A percentile compares a stretch with the other conserved stretches of the same genome.
Evolutionary conservation across 2,329 filamentous ascomycete species (phyloP).

Genomic region (Pestalotiopsis sp.): DNA sequence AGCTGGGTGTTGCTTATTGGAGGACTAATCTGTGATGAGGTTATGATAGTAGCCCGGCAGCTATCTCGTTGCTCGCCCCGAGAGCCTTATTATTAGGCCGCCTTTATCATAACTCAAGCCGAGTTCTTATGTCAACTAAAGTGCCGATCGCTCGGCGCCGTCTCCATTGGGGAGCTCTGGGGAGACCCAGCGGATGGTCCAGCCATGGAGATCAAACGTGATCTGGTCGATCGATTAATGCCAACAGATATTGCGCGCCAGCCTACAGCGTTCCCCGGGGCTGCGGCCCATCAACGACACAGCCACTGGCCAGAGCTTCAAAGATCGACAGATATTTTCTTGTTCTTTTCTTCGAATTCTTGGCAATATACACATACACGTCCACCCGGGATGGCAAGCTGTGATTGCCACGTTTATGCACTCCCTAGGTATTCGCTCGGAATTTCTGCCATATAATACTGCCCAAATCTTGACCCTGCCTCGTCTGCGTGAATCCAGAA

Average conservation of each 20-base stretch:
- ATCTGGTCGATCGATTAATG: neutral
- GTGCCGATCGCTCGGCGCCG: constrained; percentile 1
- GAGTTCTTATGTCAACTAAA: neutral
- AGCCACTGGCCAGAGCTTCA: neutral
- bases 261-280: neutral
- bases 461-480: neutral
- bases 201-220: constrained; percentile 1
- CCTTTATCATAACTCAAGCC: neutral
- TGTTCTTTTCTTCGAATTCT: neutral
- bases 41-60: neutral
- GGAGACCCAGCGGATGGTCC: neutral
- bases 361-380: neutral
- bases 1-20: neutral
- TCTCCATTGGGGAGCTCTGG: neutral
- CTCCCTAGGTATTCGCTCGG: neutral
- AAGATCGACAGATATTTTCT: neutral
- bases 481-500: too few relatives aligned
- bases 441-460: neutral
- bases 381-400: neutral
- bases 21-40: neutral
- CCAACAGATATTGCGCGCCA: neutral
- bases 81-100: neutral
- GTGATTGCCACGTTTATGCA: neutral
- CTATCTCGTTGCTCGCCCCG: neutral
- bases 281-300: neutral